Evolutionary conservation across 1,284 basidiomycete genomes (phyloP), one percentile per base, ranked within the genome.

Genomic region (Tylopilus sp.): DNA sequence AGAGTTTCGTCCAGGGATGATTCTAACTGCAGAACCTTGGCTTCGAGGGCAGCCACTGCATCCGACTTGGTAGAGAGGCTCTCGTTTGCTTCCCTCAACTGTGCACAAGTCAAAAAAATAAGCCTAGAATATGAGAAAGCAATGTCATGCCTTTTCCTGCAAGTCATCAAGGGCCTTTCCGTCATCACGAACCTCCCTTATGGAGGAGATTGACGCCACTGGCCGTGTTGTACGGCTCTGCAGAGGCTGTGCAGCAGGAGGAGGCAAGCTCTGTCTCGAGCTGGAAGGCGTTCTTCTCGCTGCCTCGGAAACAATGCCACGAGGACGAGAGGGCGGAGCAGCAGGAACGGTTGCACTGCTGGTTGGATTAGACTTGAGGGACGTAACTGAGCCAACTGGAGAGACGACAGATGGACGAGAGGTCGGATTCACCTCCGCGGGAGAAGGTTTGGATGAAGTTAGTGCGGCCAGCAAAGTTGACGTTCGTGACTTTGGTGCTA

Each of bases 101-200:
- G 55, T 25, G 47, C 1, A 25, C 28, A 38, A 36, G 49, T 60
- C 31, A 59, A 47, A 48, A 36, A 3, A 7, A 36, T n/a, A 28
- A 8, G 10, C 38, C n/a, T 42, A 19, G 44, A 51, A 30, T 54
- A 52, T 46, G 26, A 36, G 21, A 35, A 39, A 40, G 46, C 3
- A 38, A 58, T 6, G 19, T 40, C 68, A 41, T 59, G 80, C 86
- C 77, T 87, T 82, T 46, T 61, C 69, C 62, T 84, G 81, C 19
- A 88, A 57, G 46, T 81, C 82, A 46, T 77, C 74, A 21, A 79
- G 55, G 15, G 66, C 74, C 57, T 78, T 78, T n/a, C 64, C 71
- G 55, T 82, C 81, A 55, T 81, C 83, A 55, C 76, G 79, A 11
- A 84, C 71, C 58, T 87, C 87, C 51, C 73, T 77, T 51, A 89